Evolutionary conservation across 306 rosid genomes (phyloP), one percentile per base, ranked within the genome.

Genomic region (Trifolium repens): DNA sequence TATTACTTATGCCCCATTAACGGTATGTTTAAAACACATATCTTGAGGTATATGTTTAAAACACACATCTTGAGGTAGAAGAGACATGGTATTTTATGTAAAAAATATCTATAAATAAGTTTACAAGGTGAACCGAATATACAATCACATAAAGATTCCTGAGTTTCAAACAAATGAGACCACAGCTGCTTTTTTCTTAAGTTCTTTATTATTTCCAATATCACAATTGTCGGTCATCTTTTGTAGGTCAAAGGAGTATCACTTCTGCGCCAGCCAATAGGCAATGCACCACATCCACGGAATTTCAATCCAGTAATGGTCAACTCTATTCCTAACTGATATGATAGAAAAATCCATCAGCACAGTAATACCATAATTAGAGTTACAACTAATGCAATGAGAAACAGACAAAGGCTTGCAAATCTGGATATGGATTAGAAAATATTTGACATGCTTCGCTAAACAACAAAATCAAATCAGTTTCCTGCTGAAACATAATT

Each of bases 311-410:
- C 67, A 9, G 72, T 52, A 80, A 67, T 34, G 77, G 79, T 37
- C 17, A 79, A 78, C 79, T 80, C 85, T 81, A 86, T 80, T 76
- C 84, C 87, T 78, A 86, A 87, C 91, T 84, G 86, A 81, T 61
- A 71, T 15, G 64, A 81, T n/a, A 53, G 24, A 78, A 78, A 43
- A 64, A 54, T 73, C 47, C 32, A 69, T 78, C 6, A 78, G 74
- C 10, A 71, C 16, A 11, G 57, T 9, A 30, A 32, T 12, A 39
- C 47, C 0, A 27, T 26, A 6, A 77, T 49, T 42, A 22, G 22
- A 30, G 30, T 27, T 60, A 14, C 9, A 49, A 19, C 15, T 54
- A 59, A 22, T 32, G 59, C 53, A 46, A 30, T 22, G 30, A 10
- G 63, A 52, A 53, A 62, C 7, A 42, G 34, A 37, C 35, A 37